phyloP scores from a whole-genome alignment of 2,329 filamentous ascomycete genomes.

The Aquanectria penicillioides region DNA sequence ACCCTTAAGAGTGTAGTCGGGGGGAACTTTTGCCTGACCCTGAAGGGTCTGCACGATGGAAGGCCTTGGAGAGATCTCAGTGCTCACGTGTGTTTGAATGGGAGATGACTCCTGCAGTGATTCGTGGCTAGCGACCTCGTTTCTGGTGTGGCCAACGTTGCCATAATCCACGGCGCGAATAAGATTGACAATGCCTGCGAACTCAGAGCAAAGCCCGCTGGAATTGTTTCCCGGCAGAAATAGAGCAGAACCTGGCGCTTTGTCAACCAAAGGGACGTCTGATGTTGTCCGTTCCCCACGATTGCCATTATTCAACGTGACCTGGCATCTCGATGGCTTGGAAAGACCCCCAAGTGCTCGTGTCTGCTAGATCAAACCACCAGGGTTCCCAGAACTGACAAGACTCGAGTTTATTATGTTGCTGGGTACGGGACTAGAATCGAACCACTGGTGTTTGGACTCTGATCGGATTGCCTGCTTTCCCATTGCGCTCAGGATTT shows the following conservation, averaged over 20 bases:
- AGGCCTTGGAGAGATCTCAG: neutral
- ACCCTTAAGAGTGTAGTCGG: constrained; percentile 22
- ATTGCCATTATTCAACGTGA: neutral
- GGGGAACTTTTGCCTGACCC: constrained; percentile 19
- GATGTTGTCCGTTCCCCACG: neutral
- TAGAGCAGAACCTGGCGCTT: no score
- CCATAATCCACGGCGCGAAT: no score
- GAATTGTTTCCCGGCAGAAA: no score
- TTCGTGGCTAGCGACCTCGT: no score
- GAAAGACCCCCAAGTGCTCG: neutral
- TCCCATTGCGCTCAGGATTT: neutral
- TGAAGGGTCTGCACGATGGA: neutral
- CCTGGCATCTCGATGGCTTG: constrained; percentile 15
- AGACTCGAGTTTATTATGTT: constrained; percentile 24
- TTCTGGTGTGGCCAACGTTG: no score
- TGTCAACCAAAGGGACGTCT: neutral
- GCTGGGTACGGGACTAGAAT: neutral
- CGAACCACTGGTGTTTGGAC: no score
- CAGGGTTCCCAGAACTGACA: constrained; percentile 16
- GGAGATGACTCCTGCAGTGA: no score
- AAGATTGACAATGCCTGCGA: no score
- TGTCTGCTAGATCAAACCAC: constrained; percentile 28
- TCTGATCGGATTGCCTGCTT: no score
- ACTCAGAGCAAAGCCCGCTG: no score
- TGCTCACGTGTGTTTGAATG: no score